Evolutionary conservation across 768 basidiomycete species (phyloP), one percentile per base, ranked within the genome.

Genomic region (Lepiota subincarnata): DNA sequence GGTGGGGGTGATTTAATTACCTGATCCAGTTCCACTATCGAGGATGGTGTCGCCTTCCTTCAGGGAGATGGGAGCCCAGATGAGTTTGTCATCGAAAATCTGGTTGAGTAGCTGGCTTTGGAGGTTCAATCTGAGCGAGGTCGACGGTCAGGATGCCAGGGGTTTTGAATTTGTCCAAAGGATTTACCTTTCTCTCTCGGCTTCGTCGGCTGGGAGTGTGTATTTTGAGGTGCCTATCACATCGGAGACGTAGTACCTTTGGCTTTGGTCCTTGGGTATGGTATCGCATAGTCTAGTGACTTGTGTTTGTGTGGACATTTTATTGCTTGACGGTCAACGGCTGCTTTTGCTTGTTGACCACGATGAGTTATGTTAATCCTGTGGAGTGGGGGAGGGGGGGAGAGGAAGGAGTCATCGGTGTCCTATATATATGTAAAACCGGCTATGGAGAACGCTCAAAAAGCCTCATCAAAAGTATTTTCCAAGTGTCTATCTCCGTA

Each of bases 1-100:
- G 24, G 24, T 2, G 5, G 24, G 5, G 24, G 24, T 5, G 24
- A 13, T 3, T 3, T 13, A 45, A 48, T 18, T 45, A 60, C 62
- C 60, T 45, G 57, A 57, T 1, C 61, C 61, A 1, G 61, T 58
- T 12, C 58, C 63, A 19, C 43, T 56, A 37, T 62, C 63, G 10
- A 62, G 55, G 18, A 64, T 45, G 7, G 34, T 50, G 39, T 59
- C 56, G 4, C 53, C 57, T 6, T 42, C 22, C 16, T 53, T 42
- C 4, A 64, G 28, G 10, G 42, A 26, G 18, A 62, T 26, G 10
- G 59, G 58, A 1, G 61, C 49, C 14, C 56, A 26, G n/a, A 62
- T 50, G 3, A 55, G 39, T 16, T 41, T 50, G 34, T 62, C 42
- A 16, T 55, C 56, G 31, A 57, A 62, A 13, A 48, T 36, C 4